These are phyloP conservation scores for Ascochyta viciae-villosae DNA, from an alignment of 2,329 filamentous ascomycete genomes.

Conservation along the genomic window DNA sequence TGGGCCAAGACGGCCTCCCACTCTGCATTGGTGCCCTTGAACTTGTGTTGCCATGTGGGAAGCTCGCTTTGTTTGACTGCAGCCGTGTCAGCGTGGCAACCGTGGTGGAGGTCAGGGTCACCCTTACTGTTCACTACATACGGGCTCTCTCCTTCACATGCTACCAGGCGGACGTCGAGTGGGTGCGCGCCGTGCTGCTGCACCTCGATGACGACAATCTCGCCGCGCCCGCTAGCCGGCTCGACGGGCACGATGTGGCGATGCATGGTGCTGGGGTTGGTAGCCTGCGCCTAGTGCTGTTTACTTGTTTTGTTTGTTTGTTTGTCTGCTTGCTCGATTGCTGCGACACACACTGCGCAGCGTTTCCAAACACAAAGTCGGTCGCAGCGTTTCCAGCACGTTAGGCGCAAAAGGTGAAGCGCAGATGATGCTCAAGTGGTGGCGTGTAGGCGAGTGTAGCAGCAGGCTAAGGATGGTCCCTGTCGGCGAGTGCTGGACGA, in stretches of 20 bases:
- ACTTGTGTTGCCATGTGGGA: constrained; percentile 40
- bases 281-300: constrained; percentile 4
- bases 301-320: neutral
- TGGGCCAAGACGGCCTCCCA: constrained; percentile 69
- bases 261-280: constrained; percentile 6
- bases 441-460: constrained; percentile 5
- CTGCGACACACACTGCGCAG: too few relatives aligned
- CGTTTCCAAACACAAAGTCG: too few relatives aligned
- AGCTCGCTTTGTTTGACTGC: constrained; percentile 46
- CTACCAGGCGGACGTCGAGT: constrained; percentile 71
- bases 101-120: constrained; percentile 17
- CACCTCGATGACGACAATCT: constrained; percentile 68
- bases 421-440: constrained; percentile 20
- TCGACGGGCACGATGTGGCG: constrained; percentile 60
- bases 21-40: constrained; percentile 58
- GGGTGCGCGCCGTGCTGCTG: constrained; percentile 56
- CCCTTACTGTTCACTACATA: constrained; percentile 66
- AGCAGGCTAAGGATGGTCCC: constrained; percentile 17
- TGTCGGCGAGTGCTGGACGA: constrained; percentile 7
- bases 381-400: neutral
- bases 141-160: constrained; percentile 70
- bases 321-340: too few relatives aligned
- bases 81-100: constrained; percentile 34
- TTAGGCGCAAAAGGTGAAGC: constrained; percentile 9
- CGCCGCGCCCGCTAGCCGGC: constrained; percentile 59